A percentile compares a stretch with the other conserved stretches of the same genome.
phyloP scores from a whole-genome alignment of 371 early-diverging fungal genomes.

The Coemansia linderi region DNA sequence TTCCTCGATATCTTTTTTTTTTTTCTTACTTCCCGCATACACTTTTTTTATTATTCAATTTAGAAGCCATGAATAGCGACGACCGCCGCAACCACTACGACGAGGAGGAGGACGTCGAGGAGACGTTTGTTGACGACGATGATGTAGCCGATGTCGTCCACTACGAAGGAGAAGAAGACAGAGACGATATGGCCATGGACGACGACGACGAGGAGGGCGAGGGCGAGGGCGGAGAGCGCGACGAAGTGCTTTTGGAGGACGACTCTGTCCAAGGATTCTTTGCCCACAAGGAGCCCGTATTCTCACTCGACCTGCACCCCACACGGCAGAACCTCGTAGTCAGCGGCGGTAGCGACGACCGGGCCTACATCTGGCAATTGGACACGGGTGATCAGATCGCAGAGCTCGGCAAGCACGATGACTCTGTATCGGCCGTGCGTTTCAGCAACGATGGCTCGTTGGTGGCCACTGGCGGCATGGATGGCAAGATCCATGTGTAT shows the following conservation, averaged over 20 bases:
- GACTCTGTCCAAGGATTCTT: slow-evolving; percentile 94
- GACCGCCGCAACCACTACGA: slow-evolving; percentile 1
- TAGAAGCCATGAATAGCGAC: slow-evolving; percentile 12
- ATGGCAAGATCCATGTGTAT: slow-evolving; percentile 90
- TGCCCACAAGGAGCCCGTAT: slow-evolving; percentile 88
- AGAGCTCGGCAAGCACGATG: slow-evolving; percentile 67
- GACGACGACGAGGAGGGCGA: slow-evolving; percentile 52
- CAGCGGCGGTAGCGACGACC: slow-evolving; percentile 92
- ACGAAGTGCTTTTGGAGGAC: slow-evolving; percentile 64
- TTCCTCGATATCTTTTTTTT: slow-evolving; percentile 5
- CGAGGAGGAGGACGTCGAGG: slow-evolving; percentile 35
- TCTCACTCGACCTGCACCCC: slow-evolving; percentile 84
- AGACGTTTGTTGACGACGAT: slow-evolving; percentile 39
- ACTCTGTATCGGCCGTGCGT: slow-evolving; percentile 83
- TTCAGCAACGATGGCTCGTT: slow-evolving; percentile 86
- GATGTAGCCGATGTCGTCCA: slow-evolving; percentile 51
- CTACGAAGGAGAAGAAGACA: slow-evolving; percentile 31
- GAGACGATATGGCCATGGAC: slow-evolving; percentile 45
- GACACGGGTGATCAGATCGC: slow-evolving; percentile 78
- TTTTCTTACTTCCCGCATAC: neutral
- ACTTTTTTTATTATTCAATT: neutral
- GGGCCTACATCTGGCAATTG: slow-evolving; percentile 84
- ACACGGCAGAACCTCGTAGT: slow-evolving; percentile 62
- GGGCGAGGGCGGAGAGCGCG: slow-evolving; percentile 23
- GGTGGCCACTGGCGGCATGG: slow-evolving; percentile 94